Evolutionary conservation across 345 rosid genomes (phyloP).

Genomic region (Gossypium arboreum): DNA sequence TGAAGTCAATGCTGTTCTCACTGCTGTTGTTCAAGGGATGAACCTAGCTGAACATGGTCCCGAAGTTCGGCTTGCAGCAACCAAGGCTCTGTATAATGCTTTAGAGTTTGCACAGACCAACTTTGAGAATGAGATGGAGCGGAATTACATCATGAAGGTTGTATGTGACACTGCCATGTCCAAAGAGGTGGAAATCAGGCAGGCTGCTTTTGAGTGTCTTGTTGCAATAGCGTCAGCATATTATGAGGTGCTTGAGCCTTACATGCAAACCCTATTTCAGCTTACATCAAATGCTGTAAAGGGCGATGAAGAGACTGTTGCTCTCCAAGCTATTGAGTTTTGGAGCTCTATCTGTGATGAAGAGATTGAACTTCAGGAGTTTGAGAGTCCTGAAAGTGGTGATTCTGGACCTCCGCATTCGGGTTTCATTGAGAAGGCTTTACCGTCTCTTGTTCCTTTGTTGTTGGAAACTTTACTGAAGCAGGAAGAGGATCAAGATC

Average conservation of each 20-base stretch:
- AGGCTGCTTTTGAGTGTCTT: slow-evolving; percentile 94
- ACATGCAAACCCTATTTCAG: slow-evolving; percentile 78
- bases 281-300: slow-evolving; percentile 87
- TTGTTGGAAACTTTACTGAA: slow-evolving; percentile 78
- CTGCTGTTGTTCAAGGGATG: slow-evolving; percentile 99
- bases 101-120: slow-evolving; percentile 87
- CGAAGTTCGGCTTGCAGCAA: slow-evolving; percentile 86
- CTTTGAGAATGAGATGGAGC: slow-evolving; percentile 93
- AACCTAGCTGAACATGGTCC: slow-evolving; percentile 61
- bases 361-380: slow-evolving; percentile 91
- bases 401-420: slow-evolving; percentile 66
- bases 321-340: slow-evolving; percentile 93
- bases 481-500: slow-evolving; percentile 95
- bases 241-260: slow-evolving; percentile 80
- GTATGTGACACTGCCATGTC: slow-evolving; percentile 85
- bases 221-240: slow-evolving; percentile 90
- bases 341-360: slow-evolving; percentile 99
- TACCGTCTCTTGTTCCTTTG: slow-evolving; percentile 69
- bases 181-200: slow-evolving; percentile 75
- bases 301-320: slow-evolving; percentile 82
- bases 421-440: slow-evolving; percentile 74
- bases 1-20: slow-evolving; percentile 86
- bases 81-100: slow-evolving; percentile 77
- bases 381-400: slow-evolving; percentile 53
- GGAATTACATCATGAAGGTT: slow-evolving; percentile 87